phyloP scores from a whole-genome alignment of 2,329 filamentous ascomycete genomes.

The Chrysoporthe austroafricana region DNA sequence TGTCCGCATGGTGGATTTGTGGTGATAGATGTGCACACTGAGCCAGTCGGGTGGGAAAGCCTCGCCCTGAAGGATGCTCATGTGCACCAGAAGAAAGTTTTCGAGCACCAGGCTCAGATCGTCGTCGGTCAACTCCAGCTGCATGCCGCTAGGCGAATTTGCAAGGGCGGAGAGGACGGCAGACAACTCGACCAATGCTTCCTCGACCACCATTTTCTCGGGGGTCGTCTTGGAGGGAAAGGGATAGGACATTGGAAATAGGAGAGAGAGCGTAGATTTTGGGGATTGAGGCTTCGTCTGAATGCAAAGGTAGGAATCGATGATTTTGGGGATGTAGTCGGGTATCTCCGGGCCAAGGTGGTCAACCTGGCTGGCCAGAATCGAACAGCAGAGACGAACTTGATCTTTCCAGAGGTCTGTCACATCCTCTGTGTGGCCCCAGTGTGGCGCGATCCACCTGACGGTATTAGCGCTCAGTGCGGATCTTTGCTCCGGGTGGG shows the following conservation, averaged over 20 bases:
- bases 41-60: constrained; percentile 91
- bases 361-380: constrained; percentile 83
- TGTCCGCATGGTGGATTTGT: constrained; percentile 85
- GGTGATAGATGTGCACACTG: constrained; percentile 90
- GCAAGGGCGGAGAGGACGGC: constrained; percentile 84
- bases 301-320: constrained; percentile 85
- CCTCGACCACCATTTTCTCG: constrained; percentile 71
- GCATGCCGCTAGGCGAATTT: constrained; percentile 72
- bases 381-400: constrained; percentile 89
- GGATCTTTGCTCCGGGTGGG: constrained; percentile 73
- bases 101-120: constrained; percentile 77
- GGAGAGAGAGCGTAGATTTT: constrained; percentile 75
- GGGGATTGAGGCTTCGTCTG: constrained; percentile 57
- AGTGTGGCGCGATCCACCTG: constrained; percentile 90
- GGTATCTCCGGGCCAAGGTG: constrained; percentile 80
- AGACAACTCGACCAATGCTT: constrained; percentile 85
- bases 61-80: constrained; percentile 86
- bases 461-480: constrained; percentile 81
- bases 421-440: constrained; percentile 75
- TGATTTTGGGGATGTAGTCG: constrained; percentile 86
- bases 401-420: constrained; percentile 91
- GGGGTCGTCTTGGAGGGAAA: constrained; percentile 76
- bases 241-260: constrained; percentile 89
- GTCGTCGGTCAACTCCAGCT: constrained; percentile 73
- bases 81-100: constrained; percentile 80